Evolutionary conservation across 192 early-diverging fungal genomes (phyloP), one percentile per base, ranked within the genome.

Genomic region (Rhizophagus clarus): DNA sequence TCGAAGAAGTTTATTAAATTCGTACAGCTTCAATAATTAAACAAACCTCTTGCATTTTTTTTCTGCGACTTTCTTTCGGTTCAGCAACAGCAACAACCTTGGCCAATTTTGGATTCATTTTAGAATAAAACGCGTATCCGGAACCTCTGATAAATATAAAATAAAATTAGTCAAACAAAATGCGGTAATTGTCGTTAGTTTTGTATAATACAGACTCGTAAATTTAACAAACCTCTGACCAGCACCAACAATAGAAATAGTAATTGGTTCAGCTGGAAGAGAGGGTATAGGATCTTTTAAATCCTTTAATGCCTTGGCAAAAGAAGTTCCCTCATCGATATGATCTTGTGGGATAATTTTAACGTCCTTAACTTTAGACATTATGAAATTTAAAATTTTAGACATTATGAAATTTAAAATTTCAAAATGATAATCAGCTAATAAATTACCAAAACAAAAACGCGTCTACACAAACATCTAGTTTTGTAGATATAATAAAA

Each of bases 21-120:
- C 29, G 26, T 61, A 56, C 28, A 60, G 28, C 7, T 40, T 31
- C 20, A 9, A 32, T n/a, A 26, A 22, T 7, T 40, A 40, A 29
- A 75, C 12, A 17, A 77, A 77, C 45, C 22, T 74, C 45, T 20
- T 64, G 64, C 14, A 86, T 47, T 26, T 67, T 74, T 28, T 69
- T 72, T 24, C 79, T 84, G 28, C 88, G 87, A 28, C 79, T 66
- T 14, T 68, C 40, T 42, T 63, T 70, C 40, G 83, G 83, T 76
- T 92, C 91, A 24, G 88, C 88, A 4, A 91, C 81, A 0, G 85
- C 88, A 10, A 89, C 86, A 15, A 92, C 85, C 28, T 83, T 74
- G 74, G 85, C 83, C 51, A 81, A 81, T 29, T 74, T 3, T 11
- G 88, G 87, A 66, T 88, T 75, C 20, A 64, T 32, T 51, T 82